Base-by-base conservation (phyloP, 163 green algal species). In the Chloromonas sp. region DNA sequence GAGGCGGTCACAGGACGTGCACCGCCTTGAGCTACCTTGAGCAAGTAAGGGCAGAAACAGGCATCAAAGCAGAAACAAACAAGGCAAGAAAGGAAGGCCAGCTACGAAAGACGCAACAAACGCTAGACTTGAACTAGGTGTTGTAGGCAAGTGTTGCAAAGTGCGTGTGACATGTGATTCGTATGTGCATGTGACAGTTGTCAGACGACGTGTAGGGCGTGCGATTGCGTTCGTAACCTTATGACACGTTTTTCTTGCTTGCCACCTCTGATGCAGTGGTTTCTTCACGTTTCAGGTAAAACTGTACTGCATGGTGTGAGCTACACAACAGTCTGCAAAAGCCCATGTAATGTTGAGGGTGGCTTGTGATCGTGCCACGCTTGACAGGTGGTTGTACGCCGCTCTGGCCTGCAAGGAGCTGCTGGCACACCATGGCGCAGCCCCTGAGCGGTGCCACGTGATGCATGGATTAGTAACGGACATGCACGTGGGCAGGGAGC, bases 381-480 rank as follows among this genome's bases (percentile, higher is more conserved):
- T 74, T 36, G 36, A 11, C 66, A 92, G 89, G 83, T 98, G 95
- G 95, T 90, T 98, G 36, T 98, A 98, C 89, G 81, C 96, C 13
- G 92, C 94, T 2, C 93, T 94, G 60, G 81, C 87, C 0, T 92
- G 87, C 81, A 94, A 96, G 80, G 91, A 98, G 85, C 86, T 92
- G 36, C 85, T 97, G 79, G 74, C 89, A 3, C 87, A 87, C 79
- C 94, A 95, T 82, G 86, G 88, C 0, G 88, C 91, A 71, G 59
- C 77, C 3, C 84, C 88, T 0, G 90, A 92, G 59, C 87, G 90
- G 78, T 93, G 93, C 77, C 85, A 89, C 8, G 92, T 98, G 70
- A 61, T 96, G 3, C 95, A 97, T 88, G 94, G 95, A 87, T 88
- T 94, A 1, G 91, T 94, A 8, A 95, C 89, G 0, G 95, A 98